phyloP scores from a whole-genome alignment of 2,329 filamentous ascomycete species.

The Elsinoe necatrix region DNA sequence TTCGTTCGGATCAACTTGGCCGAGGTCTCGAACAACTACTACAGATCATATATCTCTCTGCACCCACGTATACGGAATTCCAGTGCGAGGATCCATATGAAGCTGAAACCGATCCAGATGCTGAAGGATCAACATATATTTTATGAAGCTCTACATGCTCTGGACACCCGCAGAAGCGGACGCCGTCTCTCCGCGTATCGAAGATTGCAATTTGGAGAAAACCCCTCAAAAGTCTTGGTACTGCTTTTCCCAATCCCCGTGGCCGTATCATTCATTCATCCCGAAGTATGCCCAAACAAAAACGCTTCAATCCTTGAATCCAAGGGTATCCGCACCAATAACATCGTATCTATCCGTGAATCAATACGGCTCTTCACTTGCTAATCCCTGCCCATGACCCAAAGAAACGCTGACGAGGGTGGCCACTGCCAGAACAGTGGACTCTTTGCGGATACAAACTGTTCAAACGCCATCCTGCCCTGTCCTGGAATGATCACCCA shows the following conservation, averaged over 20 bases:
- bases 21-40: not conserved
- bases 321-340: not conserved
- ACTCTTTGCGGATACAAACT: not conserved
- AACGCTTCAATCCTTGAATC: not conserved
- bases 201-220: not conserved
- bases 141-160: not conserved
- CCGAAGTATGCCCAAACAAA: not conserved
- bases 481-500: not conserved
- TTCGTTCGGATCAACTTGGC: not conserved
- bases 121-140: not conserved
- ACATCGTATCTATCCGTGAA: not conserved
- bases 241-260: not conserved
- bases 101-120: not conserved
- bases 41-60: not conserved
- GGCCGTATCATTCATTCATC: not conserved
- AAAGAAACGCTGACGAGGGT: not conserved
- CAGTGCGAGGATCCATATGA: not conserved
- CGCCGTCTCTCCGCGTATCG: not conserved
- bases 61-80: not conserved
- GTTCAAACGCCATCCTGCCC: not conserved
- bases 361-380: not conserved
- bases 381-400: not conserved
- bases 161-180: not conserved
- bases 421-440: not conserved
- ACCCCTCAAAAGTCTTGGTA: not conserved